phyloP scores from a whole-genome alignment of 2,329 filamentous ascomycete species.

The Gremmenia infestans region DNA sequence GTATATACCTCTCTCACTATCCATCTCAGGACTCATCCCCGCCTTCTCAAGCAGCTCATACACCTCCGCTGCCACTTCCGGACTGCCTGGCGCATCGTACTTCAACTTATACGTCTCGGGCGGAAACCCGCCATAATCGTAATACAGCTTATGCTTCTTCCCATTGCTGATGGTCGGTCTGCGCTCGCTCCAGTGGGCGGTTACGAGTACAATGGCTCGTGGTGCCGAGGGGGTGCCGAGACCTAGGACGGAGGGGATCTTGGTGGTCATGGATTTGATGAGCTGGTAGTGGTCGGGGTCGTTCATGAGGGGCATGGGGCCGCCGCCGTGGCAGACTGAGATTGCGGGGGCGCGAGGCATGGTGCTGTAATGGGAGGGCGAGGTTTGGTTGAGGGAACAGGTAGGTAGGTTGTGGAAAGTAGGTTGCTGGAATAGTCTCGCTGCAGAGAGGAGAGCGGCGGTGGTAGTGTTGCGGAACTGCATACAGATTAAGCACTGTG shows the following conservation, averaged over 20 bases:
- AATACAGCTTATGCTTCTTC: conserved; percentile 43
- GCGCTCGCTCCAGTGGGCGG: conserved; percentile 66
- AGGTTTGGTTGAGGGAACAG: conserved; percentile 2
- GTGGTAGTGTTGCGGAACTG: conserved; percentile 12
- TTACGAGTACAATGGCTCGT: conserved; percentile 69
- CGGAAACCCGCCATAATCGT: conserved; percentile 58
- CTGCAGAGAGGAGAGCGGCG: conserved; percentile 2
- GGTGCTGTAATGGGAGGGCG: neutral
- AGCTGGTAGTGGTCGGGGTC: conserved; percentile 49
- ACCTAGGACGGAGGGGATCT: conserved; percentile 50
- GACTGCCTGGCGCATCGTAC: conserved; percentile 52
- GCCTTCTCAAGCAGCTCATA: conserved; percentile 40
- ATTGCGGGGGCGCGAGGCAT: conserved; percentile 18
- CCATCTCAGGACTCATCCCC: conserved; percentile 33
- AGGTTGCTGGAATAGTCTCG: conserved; percentile 6
- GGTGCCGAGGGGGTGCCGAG: conserved; percentile 51
- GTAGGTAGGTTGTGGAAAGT: neutral
- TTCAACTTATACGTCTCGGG: conserved; percentile 48
- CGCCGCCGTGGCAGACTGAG: conserved; percentile 28
- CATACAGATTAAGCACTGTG: conserved; percentile 3
- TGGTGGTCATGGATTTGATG: conserved; percentile 45
- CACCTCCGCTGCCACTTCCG: conserved; percentile 46
- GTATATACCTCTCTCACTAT: conserved; percentile 20
- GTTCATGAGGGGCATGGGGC: conserved; percentile 53
- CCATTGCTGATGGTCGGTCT: conserved; percentile 49